Conservation (phyloP, 2,329 filamentous ascomycete species). For the Penicillium sp. region DNA sequence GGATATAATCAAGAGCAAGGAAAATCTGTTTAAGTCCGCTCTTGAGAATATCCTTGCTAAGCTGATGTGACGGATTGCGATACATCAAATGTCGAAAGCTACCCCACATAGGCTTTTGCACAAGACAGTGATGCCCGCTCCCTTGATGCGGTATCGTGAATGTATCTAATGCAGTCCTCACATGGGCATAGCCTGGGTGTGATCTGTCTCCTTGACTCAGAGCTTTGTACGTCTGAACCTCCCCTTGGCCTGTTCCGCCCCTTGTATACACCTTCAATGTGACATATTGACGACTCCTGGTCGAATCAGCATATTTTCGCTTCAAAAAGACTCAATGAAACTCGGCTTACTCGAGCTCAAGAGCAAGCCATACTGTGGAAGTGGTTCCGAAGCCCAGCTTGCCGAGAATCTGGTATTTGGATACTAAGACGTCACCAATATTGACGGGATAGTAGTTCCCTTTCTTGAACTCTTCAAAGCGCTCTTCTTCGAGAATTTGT, state of each 20-base stretch:
- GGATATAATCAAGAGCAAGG: conserved; percentile 13
- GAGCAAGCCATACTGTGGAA: not conserved
- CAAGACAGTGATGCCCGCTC: conserved; percentile 34
- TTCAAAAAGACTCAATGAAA: not conserved
- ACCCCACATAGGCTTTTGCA: conserved; percentile 42
- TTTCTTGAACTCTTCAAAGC: not conserved
- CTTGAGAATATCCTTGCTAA: conserved; percentile 6
- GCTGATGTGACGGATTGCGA: not conserved
- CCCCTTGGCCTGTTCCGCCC: not conserved
- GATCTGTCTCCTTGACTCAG: not conserved
- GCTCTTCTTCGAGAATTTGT: not conserved
- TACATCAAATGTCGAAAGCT: conserved; percentile 7
- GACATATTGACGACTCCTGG: conserved; percentile 8
- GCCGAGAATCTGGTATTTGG: not conserved
- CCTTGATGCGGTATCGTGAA: conserved; percentile 32
- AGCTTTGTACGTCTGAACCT: conserved; percentile 4
- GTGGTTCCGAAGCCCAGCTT: not conserved
- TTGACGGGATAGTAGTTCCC: not conserved
- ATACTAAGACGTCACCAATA: not conserved
- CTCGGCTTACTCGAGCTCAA: not conserved
- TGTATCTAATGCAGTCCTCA: conserved; percentile 9
- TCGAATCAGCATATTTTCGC: not conserved
- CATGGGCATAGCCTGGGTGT: conserved; percentile 9
- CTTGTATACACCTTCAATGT: conserved; percentile 11
- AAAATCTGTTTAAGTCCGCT: conserved; percentile 11